Percentiles rank a stretch among this genome's conserved stretches.
These are phyloP conservation scores for Porcisia hertigi DNA, from an alignment of 208 protist species.

Conservation along the genomic window DNA sequence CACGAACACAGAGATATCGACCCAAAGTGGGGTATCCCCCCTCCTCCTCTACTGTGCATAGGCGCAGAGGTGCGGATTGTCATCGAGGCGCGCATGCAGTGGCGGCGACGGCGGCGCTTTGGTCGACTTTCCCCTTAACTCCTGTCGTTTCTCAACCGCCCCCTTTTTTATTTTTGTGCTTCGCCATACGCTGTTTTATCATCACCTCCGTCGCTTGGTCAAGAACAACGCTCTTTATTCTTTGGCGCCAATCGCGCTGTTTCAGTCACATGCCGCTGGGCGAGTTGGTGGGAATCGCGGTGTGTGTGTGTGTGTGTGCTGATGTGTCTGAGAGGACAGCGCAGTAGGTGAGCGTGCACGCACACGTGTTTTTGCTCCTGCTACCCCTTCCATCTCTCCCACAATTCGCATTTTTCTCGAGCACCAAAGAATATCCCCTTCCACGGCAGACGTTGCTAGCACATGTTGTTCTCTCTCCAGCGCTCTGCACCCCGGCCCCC, in stretches of 20 bases:
- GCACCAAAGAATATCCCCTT: background rate
- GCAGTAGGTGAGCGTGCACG: background rate
- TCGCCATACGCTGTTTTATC: background rate
- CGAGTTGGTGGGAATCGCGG: background rate
- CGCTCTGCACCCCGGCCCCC: too few species aligned
- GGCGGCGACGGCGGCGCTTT: background rate
- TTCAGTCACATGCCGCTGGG: background rate
- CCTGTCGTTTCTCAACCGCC: background rate
- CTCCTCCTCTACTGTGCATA: background rate
- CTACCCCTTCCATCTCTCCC: background rate
- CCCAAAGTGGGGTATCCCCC: background rate
- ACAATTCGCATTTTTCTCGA: background rate
- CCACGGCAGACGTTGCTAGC: background rate
- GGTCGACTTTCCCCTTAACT: background rate
- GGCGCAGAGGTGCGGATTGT: background rate
- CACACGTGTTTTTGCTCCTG: background rate
- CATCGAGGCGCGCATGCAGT: background rate
- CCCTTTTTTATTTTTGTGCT: background rate
- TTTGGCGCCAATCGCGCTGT: background rate
- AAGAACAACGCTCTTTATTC: background rate
- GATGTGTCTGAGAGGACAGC: background rate
- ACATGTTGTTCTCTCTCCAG: background rate
- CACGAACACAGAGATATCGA: too few species aligned
- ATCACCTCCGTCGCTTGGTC: background rate
- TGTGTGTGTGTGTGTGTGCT: too few species aligned